These are phyloP conservation scores for Sclerotinia minor DNA, from an alignment of 2,329 filamentous ascomycete genomes.

Conservation along the genomic window DNA sequence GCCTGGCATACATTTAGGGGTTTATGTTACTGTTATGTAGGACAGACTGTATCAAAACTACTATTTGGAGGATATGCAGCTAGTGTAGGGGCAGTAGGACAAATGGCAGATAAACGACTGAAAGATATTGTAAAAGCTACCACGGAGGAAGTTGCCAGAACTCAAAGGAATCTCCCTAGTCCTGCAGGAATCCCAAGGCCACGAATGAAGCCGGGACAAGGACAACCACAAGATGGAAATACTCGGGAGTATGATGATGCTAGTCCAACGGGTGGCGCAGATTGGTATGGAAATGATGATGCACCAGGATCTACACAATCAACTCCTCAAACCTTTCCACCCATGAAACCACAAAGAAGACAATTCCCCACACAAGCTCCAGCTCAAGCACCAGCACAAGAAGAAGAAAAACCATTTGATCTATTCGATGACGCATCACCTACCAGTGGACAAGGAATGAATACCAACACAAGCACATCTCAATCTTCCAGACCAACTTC, in stretches of 20 bases:
- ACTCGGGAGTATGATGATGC: constrained; percentile 31
- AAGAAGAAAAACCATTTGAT: constrained; percentile 32
- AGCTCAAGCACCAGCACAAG: constrained; percentile 19
- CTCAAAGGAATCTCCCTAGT: constrained; percentile 16
- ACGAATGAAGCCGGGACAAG: constrained; percentile 19
- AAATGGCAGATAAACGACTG: constrained; percentile 37
- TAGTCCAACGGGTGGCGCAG: constrained; percentile 36
- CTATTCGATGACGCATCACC: constrained; percentile 40
- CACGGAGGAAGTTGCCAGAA: constrained; percentile 20
- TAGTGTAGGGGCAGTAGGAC: constrained; percentile 34
- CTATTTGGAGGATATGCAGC: constrained; percentile 36
- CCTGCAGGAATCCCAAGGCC: constrained; percentile 11
- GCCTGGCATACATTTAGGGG: constrained; percentile 36
- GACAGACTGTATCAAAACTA: constrained; percentile 29
- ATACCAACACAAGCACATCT: constrained; percentile 23
- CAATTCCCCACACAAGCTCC: neutral
- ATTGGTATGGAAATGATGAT: constrained; percentile 28
- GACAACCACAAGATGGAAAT: constrained; percentile 26
- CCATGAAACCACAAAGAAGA: constrained; percentile 4
- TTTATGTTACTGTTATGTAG: constrained; percentile 33
- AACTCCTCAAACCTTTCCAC: neutral
- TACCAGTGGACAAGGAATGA: constrained; percentile 33
- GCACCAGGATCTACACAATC: constrained; percentile 11
- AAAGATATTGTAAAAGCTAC: constrained; percentile 29
- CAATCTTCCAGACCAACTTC: neutral